Base-by-base conservation (phyloP, 148 eudicot genomes). In the Silene uniflora region DNA sequence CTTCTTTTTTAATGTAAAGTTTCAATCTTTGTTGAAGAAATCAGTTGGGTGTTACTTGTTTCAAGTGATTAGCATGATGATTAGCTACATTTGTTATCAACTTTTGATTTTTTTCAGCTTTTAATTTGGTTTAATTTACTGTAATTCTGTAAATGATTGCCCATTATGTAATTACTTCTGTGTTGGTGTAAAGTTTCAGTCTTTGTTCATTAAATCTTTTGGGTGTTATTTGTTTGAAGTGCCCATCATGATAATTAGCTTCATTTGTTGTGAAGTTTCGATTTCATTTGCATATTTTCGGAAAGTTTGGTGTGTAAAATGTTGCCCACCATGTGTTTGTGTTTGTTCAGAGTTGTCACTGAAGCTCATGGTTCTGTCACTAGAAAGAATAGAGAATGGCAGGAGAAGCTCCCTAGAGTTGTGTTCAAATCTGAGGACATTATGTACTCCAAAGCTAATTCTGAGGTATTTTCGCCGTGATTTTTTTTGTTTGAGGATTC, bases 361-460 rank as follows among this genome's bases (percentile, higher is more conserved):
- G 96, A 88, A 76, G 78, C 83, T 69, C 98, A 94, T 58, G 74
- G 84, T 68, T 66, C 84, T 58, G 77, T 59, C n/a, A 91, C 91
- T 47, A 89, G 84, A 68, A 90, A 91, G 87, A 94, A 94, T 78
- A 89, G 81, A 71, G 98, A 94, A 85, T 94, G 98, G 98, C 97
- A 87, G 71, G 93, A 91, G 85, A 91, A 94, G 84, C 83, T 94
- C 5, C 98, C 98, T 39, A 63, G 77, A 78, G 97, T 94, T 84
- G 98, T 94, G n/a, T 65, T 94, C 1, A 91, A 84, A 85, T 89
- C 98, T 18, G 97, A 94, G 80, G 97, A 91, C 86, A 94, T 94
- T 75, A 86, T 94, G 89, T 94, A 94, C 79, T 94, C 98, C 67
- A 94, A 94, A 79, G 98, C 98, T 75, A 91, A 94, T 85, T 91